Conservation (phyloP, 495 filamentous ascomycete genomes). For the Xeromyces bisporus region DNA sequence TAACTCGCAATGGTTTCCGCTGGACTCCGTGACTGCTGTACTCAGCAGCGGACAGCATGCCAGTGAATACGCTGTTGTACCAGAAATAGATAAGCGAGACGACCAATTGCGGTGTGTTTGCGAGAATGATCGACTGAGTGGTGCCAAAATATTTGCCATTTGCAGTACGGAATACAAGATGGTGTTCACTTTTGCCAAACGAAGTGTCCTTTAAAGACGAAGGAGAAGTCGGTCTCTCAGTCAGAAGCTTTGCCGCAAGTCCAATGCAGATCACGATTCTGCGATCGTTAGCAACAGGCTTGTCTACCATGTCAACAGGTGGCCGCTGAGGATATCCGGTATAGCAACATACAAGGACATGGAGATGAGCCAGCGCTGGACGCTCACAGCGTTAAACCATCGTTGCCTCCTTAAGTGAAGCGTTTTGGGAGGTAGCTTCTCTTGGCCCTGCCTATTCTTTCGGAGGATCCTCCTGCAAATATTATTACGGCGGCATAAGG, state of each 20-base stretch:
- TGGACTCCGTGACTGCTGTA: slow-evolving; percentile 13
- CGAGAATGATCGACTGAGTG: slow-evolving; percentile 9
- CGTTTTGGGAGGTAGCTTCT: no score
- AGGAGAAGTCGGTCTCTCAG: neutral
- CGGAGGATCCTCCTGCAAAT: no score
- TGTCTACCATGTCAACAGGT: no score
- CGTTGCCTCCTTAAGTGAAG: neutral
- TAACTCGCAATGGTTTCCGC: slow-evolving; percentile 28
- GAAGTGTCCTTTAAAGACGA: neutral
- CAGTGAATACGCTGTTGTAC: slow-evolving; percentile 22
- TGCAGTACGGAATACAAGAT: neutral
- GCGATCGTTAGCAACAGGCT: neutral
- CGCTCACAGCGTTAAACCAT: neutral
- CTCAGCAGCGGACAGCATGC: slow-evolving; percentile 23
- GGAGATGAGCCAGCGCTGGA: neutral
- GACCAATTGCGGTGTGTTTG: slow-evolving; percentile 28
- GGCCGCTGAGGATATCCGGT: no score
- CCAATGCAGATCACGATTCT: neutral
- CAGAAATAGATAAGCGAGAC: slow-evolving; percentile 26
- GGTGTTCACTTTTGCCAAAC: neutral
- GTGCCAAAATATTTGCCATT: neutral
- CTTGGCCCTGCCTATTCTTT: no score
- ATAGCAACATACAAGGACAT: no score
- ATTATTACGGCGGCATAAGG: no score
- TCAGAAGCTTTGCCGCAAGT: neutral